phyloP scores from a whole-genome alignment of 192 early-diverging fungal species.

The Phycomyces blakesleeanus region DNA sequence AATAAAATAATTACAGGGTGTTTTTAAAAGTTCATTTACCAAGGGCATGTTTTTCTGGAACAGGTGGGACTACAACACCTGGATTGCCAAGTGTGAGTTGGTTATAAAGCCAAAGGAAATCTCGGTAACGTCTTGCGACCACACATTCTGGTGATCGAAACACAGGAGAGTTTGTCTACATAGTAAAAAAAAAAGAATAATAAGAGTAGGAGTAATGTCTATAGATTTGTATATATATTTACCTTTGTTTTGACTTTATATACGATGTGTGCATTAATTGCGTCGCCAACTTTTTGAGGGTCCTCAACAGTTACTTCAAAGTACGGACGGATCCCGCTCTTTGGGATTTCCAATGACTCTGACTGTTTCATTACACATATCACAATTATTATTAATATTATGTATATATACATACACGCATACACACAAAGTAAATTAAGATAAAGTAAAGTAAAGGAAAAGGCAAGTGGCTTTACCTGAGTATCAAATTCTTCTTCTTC shows the following conservation, averaged over 20 bases:
- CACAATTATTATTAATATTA: no score
- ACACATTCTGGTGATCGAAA: slow-evolving; percentile 74
- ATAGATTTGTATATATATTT: slow-evolving; percentile 4
- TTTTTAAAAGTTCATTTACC: slow-evolving; percentile 40
- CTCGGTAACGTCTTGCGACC: slow-evolving; percentile 85
- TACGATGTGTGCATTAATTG: slow-evolving; percentile 80
- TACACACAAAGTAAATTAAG: no score
- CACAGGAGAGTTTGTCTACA: slow-evolving; percentile 73
- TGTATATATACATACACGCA: no score
- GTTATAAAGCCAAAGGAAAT: slow-evolving; percentile 92
- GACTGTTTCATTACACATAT: slow-evolving; percentile 1
- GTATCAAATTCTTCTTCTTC: background rate
- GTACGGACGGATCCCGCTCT: slow-evolving; percentile 43
- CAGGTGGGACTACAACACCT: slow-evolving; percentile 86
- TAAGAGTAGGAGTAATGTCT: background rate
- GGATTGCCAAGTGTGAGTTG: slow-evolving; percentile 76
- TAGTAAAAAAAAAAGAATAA: slow-evolving; percentile 3
- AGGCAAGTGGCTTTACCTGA: background rate
- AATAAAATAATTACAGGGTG: background rate
- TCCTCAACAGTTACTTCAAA: slow-evolving; percentile 75
- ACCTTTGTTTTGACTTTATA: slow-evolving; percentile 84
- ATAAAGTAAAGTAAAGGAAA: background rate
- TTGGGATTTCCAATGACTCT: slow-evolving; percentile 27
- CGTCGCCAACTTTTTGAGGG: slow-evolving; percentile 86
- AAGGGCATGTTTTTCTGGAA: slow-evolving; percentile 91